Evolutionary conservation across 768 basidiomycete genomes (phyloP).

Genomic region (Tricholoma furcatifolium): DNA sequence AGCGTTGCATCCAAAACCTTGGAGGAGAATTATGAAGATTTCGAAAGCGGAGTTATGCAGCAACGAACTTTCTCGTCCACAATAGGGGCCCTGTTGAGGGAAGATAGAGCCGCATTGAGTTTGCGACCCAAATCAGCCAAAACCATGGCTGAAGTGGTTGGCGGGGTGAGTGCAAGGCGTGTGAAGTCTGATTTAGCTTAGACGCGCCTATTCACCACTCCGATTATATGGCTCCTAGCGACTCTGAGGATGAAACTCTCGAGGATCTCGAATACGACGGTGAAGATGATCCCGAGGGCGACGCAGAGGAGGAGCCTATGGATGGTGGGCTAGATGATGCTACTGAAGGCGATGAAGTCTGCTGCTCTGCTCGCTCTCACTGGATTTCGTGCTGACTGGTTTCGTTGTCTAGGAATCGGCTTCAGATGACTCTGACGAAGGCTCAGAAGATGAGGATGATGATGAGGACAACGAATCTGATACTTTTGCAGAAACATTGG

Average conservation of each 20-base stretch:
- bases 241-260: slow-evolving; percentile 63
- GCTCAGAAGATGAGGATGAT: slow-evolving; percentile 49
- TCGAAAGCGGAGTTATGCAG: neutral
- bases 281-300: slow-evolving; percentile 43
- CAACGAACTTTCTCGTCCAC: slow-evolving; percentile 85
- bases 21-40: slow-evolving; percentile 7
- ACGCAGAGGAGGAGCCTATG: slow-evolving; percentile 51
- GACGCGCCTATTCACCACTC: neutral
- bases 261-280: slow-evolving; percentile 62
- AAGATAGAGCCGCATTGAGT: slow-evolving; percentile 90
- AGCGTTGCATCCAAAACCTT: slow-evolving; percentile 93
- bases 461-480: slow-evolving; percentile 38
- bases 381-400: slow-evolving; percentile 1
- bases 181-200: slow-evolving; percentile 11
- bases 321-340: slow-evolving; percentile 52
- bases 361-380: slow-evolving; percentile 22
- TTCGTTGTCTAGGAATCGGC: slow-evolving; percentile 46
- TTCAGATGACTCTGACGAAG: slow-evolving; percentile 61
- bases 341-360: slow-evolving; percentile 71
- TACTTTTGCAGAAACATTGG: slow-evolving; percentile 21
- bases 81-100: slow-evolving; percentile 81
- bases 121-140: slow-evolving; percentile 92
- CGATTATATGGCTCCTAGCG: slow-evolving; percentile 48
- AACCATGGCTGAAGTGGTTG: slow-evolving; percentile 65
- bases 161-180: slow-evolving; percentile 19